Conservation (phyloP, 1,284 basidiomycete genomes). For the Marasmius sp. region DNA sequence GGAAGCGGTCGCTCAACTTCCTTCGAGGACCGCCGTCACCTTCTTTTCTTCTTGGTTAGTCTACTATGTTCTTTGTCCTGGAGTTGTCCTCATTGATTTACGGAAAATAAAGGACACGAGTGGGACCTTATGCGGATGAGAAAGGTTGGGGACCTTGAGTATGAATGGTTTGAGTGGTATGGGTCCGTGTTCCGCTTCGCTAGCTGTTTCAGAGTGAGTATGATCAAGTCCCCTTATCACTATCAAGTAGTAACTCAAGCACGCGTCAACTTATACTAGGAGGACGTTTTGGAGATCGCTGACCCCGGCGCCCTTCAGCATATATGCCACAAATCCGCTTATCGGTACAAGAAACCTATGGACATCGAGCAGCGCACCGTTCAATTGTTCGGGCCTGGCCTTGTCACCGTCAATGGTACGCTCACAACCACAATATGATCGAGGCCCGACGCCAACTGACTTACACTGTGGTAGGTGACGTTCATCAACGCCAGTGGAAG, state of each 20-base stretch:
- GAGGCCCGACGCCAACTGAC: neutral
- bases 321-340: neutral
- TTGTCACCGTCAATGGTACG: neutral
- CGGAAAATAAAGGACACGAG: conserved; percentile 21
- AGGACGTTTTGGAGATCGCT: neutral
- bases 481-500: neutral
- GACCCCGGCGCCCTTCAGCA: neutral
- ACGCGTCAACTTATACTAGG: neutral
- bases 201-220: conserved; percentile 26
- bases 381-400: neutral
- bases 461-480: neutral
- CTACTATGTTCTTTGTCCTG: neutral
- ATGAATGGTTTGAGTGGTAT: conserved; percentile 28
- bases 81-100: neutral
- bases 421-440: neutral
- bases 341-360: neutral
- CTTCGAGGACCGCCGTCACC: conserved; percentile 10
- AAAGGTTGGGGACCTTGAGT: conserved; percentile 31
- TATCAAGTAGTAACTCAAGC: neutral
- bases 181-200: conserved; percentile 29
- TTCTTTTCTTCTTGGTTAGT: conserved; percentile 11
- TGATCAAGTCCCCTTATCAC: neutral
- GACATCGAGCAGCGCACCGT: neutral
- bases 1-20: conserved; percentile 2
- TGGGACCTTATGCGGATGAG: conserved; percentile 20